Evolutionary conservation across 345 rosid genomes (phyloP), one percentile per base, ranked within the genome.

Genomic region (Boechera retrofracta): DNA sequence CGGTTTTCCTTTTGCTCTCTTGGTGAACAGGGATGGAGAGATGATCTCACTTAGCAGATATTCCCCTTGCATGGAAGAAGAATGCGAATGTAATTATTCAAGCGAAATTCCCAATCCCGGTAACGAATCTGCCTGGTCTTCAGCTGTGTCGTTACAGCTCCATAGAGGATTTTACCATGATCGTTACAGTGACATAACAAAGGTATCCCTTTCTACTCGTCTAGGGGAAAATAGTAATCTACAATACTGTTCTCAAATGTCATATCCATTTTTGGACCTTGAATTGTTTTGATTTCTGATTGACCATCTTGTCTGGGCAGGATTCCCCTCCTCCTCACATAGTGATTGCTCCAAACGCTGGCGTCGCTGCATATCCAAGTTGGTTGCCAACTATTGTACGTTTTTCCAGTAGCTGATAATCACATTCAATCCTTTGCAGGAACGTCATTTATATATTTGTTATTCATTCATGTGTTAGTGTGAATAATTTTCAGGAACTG

Each of bases 331-430:
- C 71, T 78, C 97, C 96, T 66, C 85, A 90, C 77, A 61, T 92
- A 68, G 64, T 95, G 74, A 82, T 95, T 71, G 96, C 91, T 77
- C 94, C 89, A 45, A 95, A 95, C 80, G 98, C 93, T 13, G 98
- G 97, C 65, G 53, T 92, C 52, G 93, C 93, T 70, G 98, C 98
- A 67, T 92, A 88, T 72, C 80, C 96, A 3, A 88, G 89, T 79
- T 95, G 98, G 98, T 68, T 86, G 52, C 88, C 91, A 11, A 95
- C 97, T 72, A 67, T 91, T 75, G 97, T 94, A 84, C 8, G 93
- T 79, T 54, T 32, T 55, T 31, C 44, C 65, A 66, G 21, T 66
- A 57, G 24, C 64, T 69, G 6, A 53, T 52, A 9, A 29, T 49
- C 64, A 29, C 62, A 47, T 64, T 31, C 28, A 36, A 48, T 33